Base-by-base conservation (phyloP, 148 eudicot species). In the Spergularia marina region DNA sequence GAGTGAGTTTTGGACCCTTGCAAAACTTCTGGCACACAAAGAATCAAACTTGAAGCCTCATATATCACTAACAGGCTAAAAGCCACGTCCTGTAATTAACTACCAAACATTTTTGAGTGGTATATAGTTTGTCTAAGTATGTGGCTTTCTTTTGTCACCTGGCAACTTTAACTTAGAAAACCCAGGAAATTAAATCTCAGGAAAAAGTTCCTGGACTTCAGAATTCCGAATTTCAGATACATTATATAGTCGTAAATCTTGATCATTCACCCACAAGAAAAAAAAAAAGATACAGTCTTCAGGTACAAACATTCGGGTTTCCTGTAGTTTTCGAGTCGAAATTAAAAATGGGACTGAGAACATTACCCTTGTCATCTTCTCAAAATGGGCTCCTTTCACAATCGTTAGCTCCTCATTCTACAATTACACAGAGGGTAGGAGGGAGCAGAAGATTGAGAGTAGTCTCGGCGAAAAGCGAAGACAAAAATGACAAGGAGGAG, bases 301-400 rank as follows among this genome's bases (percentile, higher is more conserved):
- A 30, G n/a, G 34, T 30, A 30, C 34, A 30, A 30, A 30, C 36
- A 30, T 30, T 30, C 36, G 36, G 36, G 36, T 30, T 30, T 30
- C 4, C 36, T 30, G 36, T 30, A 30, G 36, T 30, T 30, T 30
- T 30, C 30, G 39, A 5, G 41, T 7, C 71, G 17, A 59, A 10
- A 40, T 72, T 0, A 34, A 58, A 41, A 40, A 91, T 91, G 96
- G 91, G 87, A 60, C 67, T 85, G 0, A 78, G 81, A 72, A 85
- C 91, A 8, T 53, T 91, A 49, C 84, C 91, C 6, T 61, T 86
- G 25, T 83, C 84, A 65, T 77, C 87, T 53, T 76, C 93, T n/a
- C 89, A 84, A 34, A 84, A 77, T 68, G 81, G 84, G 20, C 63
- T 83, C n/a, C 18, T 80, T 56, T 76, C 76, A 40, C 78, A 39